Conservation (phyloP, 2,329 filamentous ascomycete genomes). For the Pleoardoris graminearum region DNA sequence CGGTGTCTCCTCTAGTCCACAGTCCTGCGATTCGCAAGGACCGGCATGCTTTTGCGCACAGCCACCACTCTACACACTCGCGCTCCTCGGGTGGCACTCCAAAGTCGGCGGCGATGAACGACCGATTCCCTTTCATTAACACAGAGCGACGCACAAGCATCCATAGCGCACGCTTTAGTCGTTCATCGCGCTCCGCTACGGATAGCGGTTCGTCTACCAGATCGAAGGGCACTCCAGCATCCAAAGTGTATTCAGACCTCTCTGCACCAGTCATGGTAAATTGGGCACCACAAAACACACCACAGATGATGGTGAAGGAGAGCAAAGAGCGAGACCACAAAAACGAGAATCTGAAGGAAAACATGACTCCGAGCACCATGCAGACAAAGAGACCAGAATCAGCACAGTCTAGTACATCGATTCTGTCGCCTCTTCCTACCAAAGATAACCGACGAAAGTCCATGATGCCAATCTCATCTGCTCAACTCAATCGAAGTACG, state of each 20-base stretch:
- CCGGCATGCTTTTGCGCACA: constrained; percentile 6
- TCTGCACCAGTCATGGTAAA: constrained; percentile 16
- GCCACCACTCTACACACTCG: constrained; percentile 14
- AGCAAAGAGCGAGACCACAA: constrained; percentile 3
- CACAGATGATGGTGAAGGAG: constrained; percentile 12
- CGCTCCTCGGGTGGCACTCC: constrained; percentile 19
- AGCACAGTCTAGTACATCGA: not conserved
- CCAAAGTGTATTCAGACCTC: constrained; percentile 26
- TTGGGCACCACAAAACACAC: constrained; percentile 9
- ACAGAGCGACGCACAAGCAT: constrained; percentile 36
- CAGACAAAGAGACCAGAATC: constrained; percentile 5
- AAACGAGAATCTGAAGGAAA: constrained; percentile 27
- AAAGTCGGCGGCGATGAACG: constrained; percentile 48
- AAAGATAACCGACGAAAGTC: constrained; percentile 19
- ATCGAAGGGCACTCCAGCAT: constrained; percentile 18
- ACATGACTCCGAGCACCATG: constrained; percentile 18
- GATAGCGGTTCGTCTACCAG: constrained; percentile 19
- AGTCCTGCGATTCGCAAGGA: not conserved
- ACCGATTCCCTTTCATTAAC: constrained; percentile 49
- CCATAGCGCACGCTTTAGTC: constrained; percentile 28
- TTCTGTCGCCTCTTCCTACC: not conserved
- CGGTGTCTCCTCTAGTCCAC: not conserved
- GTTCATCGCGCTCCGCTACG: constrained; percentile 17
- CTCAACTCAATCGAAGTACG: constrained; percentile 15
- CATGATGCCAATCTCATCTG: constrained; percentile 21